Base-by-base conservation (phyloP, 2,329 filamentous ascomycete genomes). In the Phoma sp. region DNA sequence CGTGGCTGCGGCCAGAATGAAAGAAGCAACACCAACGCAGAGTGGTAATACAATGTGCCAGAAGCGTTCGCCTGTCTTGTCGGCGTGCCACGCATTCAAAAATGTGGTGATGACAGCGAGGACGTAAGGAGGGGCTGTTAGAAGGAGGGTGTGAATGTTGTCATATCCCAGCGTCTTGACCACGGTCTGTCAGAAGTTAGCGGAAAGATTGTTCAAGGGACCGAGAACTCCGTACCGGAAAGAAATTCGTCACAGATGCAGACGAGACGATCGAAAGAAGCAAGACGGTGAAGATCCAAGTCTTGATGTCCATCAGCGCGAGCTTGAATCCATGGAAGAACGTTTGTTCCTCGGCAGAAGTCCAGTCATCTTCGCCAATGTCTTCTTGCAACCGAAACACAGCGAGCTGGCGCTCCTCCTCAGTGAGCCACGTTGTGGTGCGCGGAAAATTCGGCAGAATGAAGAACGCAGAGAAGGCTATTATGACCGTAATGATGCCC, bases 1-100 rank as follows among this genome's bases (percentile, higher is more conserved):
- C 0, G 88, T 90, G 0, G 84, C 78, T 1, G 86, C 87, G 7
- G 85, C 85, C 45, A 91, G 79, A 62, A 91, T 87, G 74, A 89
- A 91, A 3, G 86, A 83, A 0, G 76, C 75, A 3, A 90, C 78
- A 11, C 84, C 83, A 37, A 90, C 76, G 52, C 79, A 82, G 10
- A 90, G 78, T 0, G 89, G 88, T 1, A 85, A 51, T 0, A 80
- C 79, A 55, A 91, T 82, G 71, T 91, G 89, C 69, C 83, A 84
- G 72, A 86, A 91, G 4, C 88, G 82, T 72, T 91, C 89, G 18
- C 87, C 86, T 0, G 86, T 89, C 37, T 80, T 82, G 70, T 91
- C 89, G 13, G 89, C 87, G 70, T 90, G 87, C 80, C 84, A 86
- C 4, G 88, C 85, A 60, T 89, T 90, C 38, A 80, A 52, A 60